These are phyloP conservation scores for Candida sithepensis DNA, from an alignment of 805 yeast species.

Conservation along the genomic window DNA sequence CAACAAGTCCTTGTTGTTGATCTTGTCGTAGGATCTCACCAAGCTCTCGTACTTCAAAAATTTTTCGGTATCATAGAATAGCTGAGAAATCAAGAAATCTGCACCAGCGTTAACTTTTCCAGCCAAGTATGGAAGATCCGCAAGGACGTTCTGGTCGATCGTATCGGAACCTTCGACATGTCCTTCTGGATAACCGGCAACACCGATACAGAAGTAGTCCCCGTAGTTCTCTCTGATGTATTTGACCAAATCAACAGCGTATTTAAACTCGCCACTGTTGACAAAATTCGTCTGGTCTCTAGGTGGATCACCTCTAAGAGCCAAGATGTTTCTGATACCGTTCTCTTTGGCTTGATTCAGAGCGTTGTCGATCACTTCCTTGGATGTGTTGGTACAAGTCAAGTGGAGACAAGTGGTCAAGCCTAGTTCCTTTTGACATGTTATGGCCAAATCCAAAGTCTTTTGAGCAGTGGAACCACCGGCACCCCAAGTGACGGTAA, in stretches of 20 bases:
- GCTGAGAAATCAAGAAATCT: constrained; percentile 85
- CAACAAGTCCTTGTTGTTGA: constrained; percentile 40
- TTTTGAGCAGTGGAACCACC: constrained; percentile 92
- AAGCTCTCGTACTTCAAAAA: constrained; percentile 61
- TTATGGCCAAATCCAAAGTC: constrained; percentile 76
- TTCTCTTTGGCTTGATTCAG: constrained; percentile 61
- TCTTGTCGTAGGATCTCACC: constrained; percentile 38
- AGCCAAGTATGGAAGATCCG: constrained; percentile 74
- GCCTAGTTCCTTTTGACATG: constrained; percentile 70
- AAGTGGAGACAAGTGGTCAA: constrained; percentile 92
- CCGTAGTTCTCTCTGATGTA: constrained; percentile 72
- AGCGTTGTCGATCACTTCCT: constrained; percentile 73
- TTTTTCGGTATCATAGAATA: constrained; percentile 83
- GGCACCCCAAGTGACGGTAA: constrained; percentile 98
- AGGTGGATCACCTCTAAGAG: constrained; percentile 95
- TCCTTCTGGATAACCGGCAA: constrained; percentile 98
- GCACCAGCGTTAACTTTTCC: constrained; percentile 95
- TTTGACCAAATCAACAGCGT: constrained; percentile 82
- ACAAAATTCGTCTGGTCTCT: constrained; percentile 53
- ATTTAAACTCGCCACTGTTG: constrained; percentile 52
- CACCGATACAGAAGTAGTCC: constrained; percentile 88
- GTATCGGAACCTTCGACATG: constrained; percentile 83
- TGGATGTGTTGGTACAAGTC: constrained; percentile 93
- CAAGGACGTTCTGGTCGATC: constrained; percentile 56
- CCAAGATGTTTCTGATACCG: constrained; percentile 88